Conservation (phyloP, 2,329 filamentous ascomycete species). For the Waltergamsia citrina region DNA sequence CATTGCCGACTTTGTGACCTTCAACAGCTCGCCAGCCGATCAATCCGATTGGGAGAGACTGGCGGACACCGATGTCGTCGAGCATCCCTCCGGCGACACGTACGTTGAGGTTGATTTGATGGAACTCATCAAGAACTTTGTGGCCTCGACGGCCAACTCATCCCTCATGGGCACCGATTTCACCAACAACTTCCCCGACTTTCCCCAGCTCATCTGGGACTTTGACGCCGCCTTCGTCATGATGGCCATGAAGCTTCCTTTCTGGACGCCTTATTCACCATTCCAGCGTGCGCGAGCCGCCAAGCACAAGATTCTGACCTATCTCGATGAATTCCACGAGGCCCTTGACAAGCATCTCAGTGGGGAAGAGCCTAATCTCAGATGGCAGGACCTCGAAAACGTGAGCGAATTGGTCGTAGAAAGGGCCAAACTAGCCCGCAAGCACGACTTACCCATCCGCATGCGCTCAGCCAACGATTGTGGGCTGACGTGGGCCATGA, state of each 20-base stretch:
- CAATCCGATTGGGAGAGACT: slow-evolving; percentile 27
- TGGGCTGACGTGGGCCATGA: slow-evolving; percentile 25
- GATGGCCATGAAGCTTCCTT: slow-evolving; percentile 15
- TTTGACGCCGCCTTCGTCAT: slow-evolving; percentile 23
- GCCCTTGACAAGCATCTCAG: slow-evolving; percentile 22
- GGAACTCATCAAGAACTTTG: slow-evolving; percentile 22
- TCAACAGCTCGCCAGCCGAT: slow-evolving; percentile 24
- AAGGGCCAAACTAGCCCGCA: slow-evolving; percentile 17
- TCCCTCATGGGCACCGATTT: slow-evolving; percentile 30
- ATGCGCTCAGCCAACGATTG: slow-evolving; percentile 24
- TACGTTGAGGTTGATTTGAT: slow-evolving; percentile 22
- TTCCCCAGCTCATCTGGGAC: slow-evolving; percentile 25
- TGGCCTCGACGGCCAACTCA: slow-evolving; percentile 21
- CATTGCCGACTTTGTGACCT: slow-evolving; percentile 25
- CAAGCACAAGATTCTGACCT: slow-evolving; percentile 14
- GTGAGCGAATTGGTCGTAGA: slow-evolving; percentile 20
- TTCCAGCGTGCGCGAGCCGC: slow-evolving; percentile 20
- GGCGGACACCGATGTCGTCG: slow-evolving; percentile 19
- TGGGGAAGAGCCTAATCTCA: slow-evolving; percentile 18
- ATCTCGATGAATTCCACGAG: slow-evolving; percentile 21
- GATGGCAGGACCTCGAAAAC: slow-evolving; percentile 26
- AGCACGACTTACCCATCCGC: slow-evolving; percentile 17
- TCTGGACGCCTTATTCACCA: slow-evolving; percentile 20
- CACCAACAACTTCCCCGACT: slow-evolving; percentile 27
- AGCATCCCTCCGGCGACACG: slow-evolving; percentile 7